Conservation (phyloP, 768 basidiomycete species). For the Agaricus sinodeliciosus region DNA sequence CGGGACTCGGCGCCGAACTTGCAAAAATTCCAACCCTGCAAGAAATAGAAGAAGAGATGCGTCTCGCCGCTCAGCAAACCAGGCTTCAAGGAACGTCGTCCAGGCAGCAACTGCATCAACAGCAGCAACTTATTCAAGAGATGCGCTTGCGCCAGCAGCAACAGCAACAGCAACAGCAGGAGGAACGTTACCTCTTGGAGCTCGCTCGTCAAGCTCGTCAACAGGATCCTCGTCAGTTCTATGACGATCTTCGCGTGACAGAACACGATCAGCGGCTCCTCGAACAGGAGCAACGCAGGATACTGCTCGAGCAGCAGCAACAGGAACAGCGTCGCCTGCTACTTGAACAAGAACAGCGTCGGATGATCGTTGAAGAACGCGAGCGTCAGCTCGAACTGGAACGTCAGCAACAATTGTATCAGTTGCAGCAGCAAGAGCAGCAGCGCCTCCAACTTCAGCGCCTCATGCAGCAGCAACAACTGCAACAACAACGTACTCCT, state of each 20-base stretch:
- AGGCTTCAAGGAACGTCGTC: constrained; percentile 10
- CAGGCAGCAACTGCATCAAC: constrained; percentile 11
- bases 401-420: constrained; percentile 16
- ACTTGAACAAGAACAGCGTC: constrained; percentile 2
- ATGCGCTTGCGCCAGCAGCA: constrained; percentile 20
- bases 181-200: constrained; percentile 8
- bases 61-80: constrained; percentile 44
- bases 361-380: constrained; percentile 10
- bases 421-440: constrained; percentile 35
- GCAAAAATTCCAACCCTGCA: constrained; percentile 52
- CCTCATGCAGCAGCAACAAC: constrained; percentile 43
- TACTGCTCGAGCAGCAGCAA: constrained; percentile 1
- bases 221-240: constrained; percentile 2
- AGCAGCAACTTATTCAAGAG: constrained; percentile 20
- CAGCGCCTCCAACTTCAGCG: constrained; percentile 42
- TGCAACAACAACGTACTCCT: constrained; percentile 50
- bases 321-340: neutral
- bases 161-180: constrained; percentile 19
- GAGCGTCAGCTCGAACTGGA: constrained; percentile 15
- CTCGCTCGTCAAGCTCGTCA: constrained; percentile 1
- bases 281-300: constrained; percentile 5
- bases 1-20: constrained; percentile 24
- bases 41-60: constrained; percentile 84
- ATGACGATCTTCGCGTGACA: constrained; percentile 4
- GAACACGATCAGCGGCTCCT: constrained; percentile 6